Conservation (phyloP, 2,329 filamentous ascomycete species). For the Emergomyces orientalis region DNA sequence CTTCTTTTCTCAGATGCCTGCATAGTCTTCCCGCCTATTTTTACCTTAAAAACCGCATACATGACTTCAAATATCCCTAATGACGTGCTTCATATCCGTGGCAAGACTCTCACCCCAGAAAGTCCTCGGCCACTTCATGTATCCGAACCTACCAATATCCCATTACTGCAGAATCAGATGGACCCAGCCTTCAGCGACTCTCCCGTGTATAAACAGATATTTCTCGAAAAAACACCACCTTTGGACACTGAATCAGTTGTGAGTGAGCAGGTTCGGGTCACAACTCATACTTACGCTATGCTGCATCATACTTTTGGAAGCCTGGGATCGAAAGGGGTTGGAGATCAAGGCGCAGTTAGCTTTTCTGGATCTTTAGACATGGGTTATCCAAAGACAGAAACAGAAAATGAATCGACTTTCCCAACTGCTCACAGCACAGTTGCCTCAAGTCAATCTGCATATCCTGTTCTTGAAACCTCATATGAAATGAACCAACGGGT, state of each 20-base stretch:
- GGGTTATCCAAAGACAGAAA: conserved; percentile 18
- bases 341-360: conserved; percentile 25
- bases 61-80: conserved; percentile 46
- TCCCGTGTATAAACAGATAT: conserved; percentile 45
- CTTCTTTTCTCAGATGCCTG: neutral
- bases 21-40: neutral
- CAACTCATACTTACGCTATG: conserved; percentile 12
- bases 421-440: conserved; percentile 18
- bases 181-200: conserved; percentile 62
- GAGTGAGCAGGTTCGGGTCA: conserved; percentile 8
- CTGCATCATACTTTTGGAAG: conserved; percentile 10
- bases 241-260: conserved; percentile 12
- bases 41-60: conserved; percentile 27
- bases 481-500: conserved; percentile 19
- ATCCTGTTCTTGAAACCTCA: conserved; percentile 15
- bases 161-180: conserved; percentile 62
- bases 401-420: conserved; percentile 22
- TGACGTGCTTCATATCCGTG: conserved; percentile 50
- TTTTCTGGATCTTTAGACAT: conserved; percentile 22
- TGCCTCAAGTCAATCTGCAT: conserved; percentile 17
- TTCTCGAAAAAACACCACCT: conserved; percentile 17
- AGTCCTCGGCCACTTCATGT: conserved; percentile 62
- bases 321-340: conserved; percentile 7
- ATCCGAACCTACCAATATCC: conserved; percentile 58
- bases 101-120: conserved; percentile 58